Evolutionary conservation across 345 rosid species (phyloP), one percentile per base, ranked within the genome.

Genomic region (Lenwebbia sp.): DNA sequence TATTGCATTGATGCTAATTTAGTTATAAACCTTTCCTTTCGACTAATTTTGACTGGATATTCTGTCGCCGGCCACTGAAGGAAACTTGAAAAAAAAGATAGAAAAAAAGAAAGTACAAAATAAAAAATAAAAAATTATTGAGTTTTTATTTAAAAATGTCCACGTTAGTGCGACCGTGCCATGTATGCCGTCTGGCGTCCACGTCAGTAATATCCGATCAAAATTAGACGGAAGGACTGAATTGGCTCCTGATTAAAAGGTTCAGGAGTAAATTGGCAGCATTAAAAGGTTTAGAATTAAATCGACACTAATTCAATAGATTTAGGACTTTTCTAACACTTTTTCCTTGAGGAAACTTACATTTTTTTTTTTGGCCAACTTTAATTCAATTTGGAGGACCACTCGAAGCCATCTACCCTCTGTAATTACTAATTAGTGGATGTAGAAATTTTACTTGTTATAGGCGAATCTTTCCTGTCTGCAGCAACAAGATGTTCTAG

Each of bases 211-310:
- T 58, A n/a, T 58, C 6, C 1, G 4, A 58, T 6, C 4, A 11
- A 49, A 49, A 49, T 49, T 49, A 49, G 51, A 2, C 4, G 1
- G 19, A 58, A 5, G 14, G 14, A 58, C 4, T 58, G 2, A 58
- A 58, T 58, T n/a, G 37, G 70, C 70, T n/a, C 28, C 28, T 88
- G 86, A 88, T 86, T 22, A 88, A 90, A 86, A 21, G 4, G 28
- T 13, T n/a, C 28, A n/a, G 2, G 17, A 58, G 8, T 58, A 58
- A 58, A 58, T 58, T 58, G 33, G 2, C 13, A 58, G 1, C 14
- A n/a, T n/a, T 6, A 14, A 58, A n/a, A n/a, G 28, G 2, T 58
- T 58, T 13, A 58, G 2, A 37, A n/a, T 6, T 14, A 4, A 58
- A 58, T 58, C n/a, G 13, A 7, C 0, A 1, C 0, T n/a, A 58